Conservation (phyloP, 768 basidiomycete species). For the Coprinopsis sp. region DNA sequence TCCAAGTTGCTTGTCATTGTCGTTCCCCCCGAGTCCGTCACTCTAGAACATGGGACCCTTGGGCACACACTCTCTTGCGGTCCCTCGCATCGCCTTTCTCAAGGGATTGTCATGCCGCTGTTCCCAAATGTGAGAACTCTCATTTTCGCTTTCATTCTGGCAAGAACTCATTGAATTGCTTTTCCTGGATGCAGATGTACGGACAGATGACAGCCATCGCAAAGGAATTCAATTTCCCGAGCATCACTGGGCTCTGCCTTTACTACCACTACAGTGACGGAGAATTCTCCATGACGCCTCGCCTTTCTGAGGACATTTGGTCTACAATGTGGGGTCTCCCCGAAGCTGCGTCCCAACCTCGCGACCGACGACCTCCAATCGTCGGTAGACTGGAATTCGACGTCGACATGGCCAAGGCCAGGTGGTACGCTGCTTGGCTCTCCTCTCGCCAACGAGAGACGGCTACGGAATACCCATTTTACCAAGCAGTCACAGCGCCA, state of each 20-base stretch:
- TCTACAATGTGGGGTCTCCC: constrained; percentile 61
- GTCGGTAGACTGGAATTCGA: constrained; percentile 84
- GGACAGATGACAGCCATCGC: constrained; percentile 76
- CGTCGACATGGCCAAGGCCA: constrained; percentile 68
- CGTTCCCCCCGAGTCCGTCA: constrained; percentile 56
- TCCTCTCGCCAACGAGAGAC: constrained; percentile 42
- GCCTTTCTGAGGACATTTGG: constrained; percentile 80
- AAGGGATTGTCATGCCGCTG: constrained; percentile 71
- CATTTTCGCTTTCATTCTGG: background rate
- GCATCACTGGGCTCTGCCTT: constrained; percentile 70
- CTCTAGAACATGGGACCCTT: constrained; percentile 53
- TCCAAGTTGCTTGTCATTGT: constrained; percentile 61
- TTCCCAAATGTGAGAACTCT: constrained; percentile 60
- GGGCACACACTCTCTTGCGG: constrained; percentile 56
- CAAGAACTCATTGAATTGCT: background rate
- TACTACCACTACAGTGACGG: constrained; percentile 63
- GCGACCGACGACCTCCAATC: constrained; percentile 47
- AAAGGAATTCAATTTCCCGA: constrained; percentile 78
- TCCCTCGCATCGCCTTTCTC: constrained; percentile 54
- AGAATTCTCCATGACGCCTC: constrained; percentile 54
- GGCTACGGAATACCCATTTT: constrained; percentile 33
- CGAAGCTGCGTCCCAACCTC: constrained; percentile 32
- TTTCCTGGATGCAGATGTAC: constrained; percentile 49
- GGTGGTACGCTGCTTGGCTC: constrained; percentile 76
- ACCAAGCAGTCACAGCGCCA: constrained; percentile 35